A percentile compares a stretch with the other conserved stretches of the same genome.
These are phyloP conservation scores for Deinandra increscens DNA, from an alignment of 129 eudicot genomes.

Conservation along the genomic window DNA sequence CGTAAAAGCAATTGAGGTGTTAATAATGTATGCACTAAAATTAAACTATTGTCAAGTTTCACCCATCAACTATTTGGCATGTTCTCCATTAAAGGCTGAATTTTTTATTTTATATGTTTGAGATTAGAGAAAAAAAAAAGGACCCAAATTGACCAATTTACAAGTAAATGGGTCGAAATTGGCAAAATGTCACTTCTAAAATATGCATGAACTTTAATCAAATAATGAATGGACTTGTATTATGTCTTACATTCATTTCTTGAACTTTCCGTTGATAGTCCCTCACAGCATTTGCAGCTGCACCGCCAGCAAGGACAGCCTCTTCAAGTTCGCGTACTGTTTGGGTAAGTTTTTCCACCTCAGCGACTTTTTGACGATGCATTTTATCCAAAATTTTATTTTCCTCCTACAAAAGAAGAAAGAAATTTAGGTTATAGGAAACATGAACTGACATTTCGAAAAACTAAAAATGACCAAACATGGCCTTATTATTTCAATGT, in stretches of 20 bases:
- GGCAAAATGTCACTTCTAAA: neutral
- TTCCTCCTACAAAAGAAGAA: conserved; percentile 45
- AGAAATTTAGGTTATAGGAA: neutral
- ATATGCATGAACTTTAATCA: conserved; percentile 4
- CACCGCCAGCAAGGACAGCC: conserved; percentile 98
- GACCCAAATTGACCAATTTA: neutral
- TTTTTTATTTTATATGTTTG: neutral
- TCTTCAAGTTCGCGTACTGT: conserved; percentile 94
- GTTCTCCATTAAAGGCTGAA: neutral
- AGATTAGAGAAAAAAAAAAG: neutral
- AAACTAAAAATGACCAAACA: neutral
- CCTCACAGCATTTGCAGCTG: conserved; percentile 95
- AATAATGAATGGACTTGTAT: neutral
- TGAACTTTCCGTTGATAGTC: conserved; percentile 97
- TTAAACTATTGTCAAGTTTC: neutral
- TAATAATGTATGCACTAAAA: neutral
- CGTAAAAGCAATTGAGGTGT: neutral
- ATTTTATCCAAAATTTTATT: conserved; percentile 87
- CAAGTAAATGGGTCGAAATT: conserved; percentile 9
- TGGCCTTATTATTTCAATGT: neutral
- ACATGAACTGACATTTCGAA: neutral
- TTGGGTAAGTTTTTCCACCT: conserved; percentile 91
- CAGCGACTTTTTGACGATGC: conserved; percentile 95
- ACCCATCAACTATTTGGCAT: neutral
- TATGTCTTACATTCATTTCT: conserved; percentile 74